Evolutionary conservation across 1,284 basidiomycete genomes (phyloP).

Genomic region (Malassezia restricta): DNA sequence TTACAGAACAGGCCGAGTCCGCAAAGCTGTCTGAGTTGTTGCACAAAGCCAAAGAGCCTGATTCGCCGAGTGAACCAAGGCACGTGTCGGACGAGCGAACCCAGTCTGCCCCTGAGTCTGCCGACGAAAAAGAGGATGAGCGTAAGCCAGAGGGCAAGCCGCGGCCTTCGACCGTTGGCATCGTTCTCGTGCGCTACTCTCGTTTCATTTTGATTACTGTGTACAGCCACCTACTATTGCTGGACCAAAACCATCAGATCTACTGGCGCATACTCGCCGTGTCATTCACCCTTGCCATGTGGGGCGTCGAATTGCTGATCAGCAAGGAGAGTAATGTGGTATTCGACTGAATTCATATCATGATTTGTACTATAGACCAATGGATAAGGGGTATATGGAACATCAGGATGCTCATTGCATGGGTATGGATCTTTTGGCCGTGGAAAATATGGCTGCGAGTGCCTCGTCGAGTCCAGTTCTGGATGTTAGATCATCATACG

Average conservation of each 20-base stretch:
- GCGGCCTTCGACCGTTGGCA: slow-evolving; percentile 11
- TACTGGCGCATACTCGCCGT: slow-evolving; percentile 44
- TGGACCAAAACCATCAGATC: slow-evolving; percentile 42
- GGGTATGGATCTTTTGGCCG: not conserved
- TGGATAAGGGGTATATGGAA: not conserved
- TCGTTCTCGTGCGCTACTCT: slow-evolving; percentile 28
- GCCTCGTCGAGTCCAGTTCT: slow-evolving; percentile 7
- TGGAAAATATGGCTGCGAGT: not conserved
- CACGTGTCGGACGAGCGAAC: not conserved
- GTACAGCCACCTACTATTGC: slow-evolving; percentile 37
- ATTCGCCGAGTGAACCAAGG: not conserved
- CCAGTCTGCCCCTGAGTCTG: not conserved
- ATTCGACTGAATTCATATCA: slow-evolving; percentile 7
- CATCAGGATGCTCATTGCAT: not conserved
- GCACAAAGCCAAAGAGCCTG: slow-evolving; percentile 12
- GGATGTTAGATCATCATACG: not conserved
- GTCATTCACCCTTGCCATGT: slow-evolving; percentile 32
- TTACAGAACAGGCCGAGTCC: not conserved
- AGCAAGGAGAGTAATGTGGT: slow-evolving; percentile 22
- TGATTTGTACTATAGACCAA: slow-evolving; percentile 6
- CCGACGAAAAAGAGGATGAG: not conserved
- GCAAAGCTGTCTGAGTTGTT: slow-evolving; percentile 3
- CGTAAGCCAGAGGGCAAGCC: slow-evolving; percentile 11
- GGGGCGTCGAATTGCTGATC: slow-evolving; percentile 38
- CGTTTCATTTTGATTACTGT: slow-evolving; percentile 41